Conservation (phyloP, 768 basidiomycete genomes). For the Mrakia gelida region DNA sequence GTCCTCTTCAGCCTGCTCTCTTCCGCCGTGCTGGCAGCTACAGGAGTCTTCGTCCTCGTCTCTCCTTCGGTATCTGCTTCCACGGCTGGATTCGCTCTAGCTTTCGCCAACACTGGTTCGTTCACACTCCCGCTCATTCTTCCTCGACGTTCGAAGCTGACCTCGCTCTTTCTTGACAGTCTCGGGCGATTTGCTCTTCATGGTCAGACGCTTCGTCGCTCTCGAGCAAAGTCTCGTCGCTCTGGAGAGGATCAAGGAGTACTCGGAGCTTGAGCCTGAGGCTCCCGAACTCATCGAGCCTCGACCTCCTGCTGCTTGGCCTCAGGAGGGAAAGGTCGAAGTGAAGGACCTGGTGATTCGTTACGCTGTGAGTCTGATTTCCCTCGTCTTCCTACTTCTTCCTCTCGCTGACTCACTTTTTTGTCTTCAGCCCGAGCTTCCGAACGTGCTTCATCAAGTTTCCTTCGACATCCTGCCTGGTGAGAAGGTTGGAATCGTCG, state of each 20-base stretch:
- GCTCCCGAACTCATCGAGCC: slow-evolving; percentile 80
- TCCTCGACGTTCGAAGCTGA: no score
- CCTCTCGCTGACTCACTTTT: slow-evolving; percentile 45
- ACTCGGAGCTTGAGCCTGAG: slow-evolving; percentile 52
- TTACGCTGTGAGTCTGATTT: slow-evolving; percentile 31
- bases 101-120: slow-evolving; percentile 78
- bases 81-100: slow-evolving; percentile 57
- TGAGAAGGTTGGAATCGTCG: slow-evolving; percentile 62
- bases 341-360: slow-evolving; percentile 41
- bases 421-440: slow-evolving; percentile 59
- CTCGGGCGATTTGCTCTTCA: slow-evolving; percentile 57
- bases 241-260: slow-evolving; percentile 41
- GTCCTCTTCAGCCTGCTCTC: neutral
- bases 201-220: slow-evolving; percentile 61
- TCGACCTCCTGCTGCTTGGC: slow-evolving; percentile 73
- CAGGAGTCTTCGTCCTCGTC: slow-evolving; percentile 63
- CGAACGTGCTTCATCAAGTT: slow-evolving; percentile 74
- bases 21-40: slow-evolving; percentile 54
- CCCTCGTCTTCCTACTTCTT: neutral
- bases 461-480: slow-evolving; percentile 68
- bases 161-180: no score
- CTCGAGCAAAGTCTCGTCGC: slow-evolving; percentile 38
- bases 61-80: slow-evolving; percentile 72
- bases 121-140: no score
- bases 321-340: slow-evolving; percentile 47